Conservation (phyloP, 169 alveolate species). For the Babesia bigemina region DNA sequence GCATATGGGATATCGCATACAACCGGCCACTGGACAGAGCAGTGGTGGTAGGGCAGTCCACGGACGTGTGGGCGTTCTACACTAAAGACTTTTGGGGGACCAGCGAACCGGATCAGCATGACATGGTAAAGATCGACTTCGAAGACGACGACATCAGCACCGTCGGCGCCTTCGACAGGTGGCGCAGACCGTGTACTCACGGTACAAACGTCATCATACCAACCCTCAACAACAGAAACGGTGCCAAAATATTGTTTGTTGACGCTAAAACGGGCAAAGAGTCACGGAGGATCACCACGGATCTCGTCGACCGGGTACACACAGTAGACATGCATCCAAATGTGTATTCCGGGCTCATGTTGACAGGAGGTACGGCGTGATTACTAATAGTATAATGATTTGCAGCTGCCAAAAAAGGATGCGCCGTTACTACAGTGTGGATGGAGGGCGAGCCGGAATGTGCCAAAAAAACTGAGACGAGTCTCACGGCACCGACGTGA, state of each 20-base stretch:
- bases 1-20: slow-evolving; percentile 48
- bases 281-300: slow-evolving; percentile 6
- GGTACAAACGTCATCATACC: slow-evolving; percentile 48
- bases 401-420: background rate
- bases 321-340: slow-evolving; percentile 47
- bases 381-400: too few species aligned
- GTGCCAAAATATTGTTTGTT: slow-evolving; percentile 19
- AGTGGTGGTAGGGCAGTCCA: slow-evolving; percentile 28
- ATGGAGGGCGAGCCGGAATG: slow-evolving; percentile 15
- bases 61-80: slow-evolving; percentile 30
- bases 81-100: slow-evolving; percentile 5
- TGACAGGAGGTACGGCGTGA: slow-evolving; percentile 52
- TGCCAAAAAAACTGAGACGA: background rate
- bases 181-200: slow-evolving; percentile 51
- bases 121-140: slow-evolving; percentile 14
- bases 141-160: slow-evolving; percentile 33
- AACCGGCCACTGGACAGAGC: slow-evolving; percentile 14
- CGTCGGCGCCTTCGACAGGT: slow-evolving; percentile 21
- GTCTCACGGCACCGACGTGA: slow-evolving; percentile 6
- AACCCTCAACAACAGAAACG: slow-evolving; percentile 23
- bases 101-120: background rate
- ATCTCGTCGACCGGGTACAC: slow-evolving; percentile 7
- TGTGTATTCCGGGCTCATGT: slow-evolving; percentile 35
- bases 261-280: slow-evolving; percentile 33
- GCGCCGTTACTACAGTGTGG: background rate